Conservation (phyloP, 768 basidiomycete genomes). For the Leccinum olivaceopallidum region DNA sequence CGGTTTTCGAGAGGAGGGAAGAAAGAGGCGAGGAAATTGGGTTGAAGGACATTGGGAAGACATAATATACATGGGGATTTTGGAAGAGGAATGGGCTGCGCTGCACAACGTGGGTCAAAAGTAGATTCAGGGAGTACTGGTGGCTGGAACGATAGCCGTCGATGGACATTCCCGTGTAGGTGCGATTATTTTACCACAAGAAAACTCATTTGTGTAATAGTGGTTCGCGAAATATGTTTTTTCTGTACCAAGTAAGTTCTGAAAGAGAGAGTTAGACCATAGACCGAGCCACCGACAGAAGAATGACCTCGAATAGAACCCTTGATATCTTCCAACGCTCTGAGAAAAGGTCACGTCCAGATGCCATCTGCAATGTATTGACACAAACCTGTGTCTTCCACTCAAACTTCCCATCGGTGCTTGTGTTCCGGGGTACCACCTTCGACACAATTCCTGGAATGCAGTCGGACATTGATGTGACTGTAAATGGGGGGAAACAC, state of each 20-base stretch:
- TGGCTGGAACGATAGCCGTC: neutral
- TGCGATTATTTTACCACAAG: neutral
- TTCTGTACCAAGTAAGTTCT: conserved; percentile 82
- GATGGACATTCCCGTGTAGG: no score
- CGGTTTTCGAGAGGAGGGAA: conserved; percentile 35
- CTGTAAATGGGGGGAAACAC: neutral
- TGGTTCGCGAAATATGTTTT: conserved; percentile 62
- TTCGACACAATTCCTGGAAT: conserved; percentile 64
- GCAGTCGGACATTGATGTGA: neutral
- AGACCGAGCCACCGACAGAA: neutral
- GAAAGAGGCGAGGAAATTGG: conserved; percentile 17
- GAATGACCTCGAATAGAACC: conserved; percentile 68
- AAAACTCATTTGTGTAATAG: neutral
- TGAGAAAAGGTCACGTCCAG: conserved; percentile 29
- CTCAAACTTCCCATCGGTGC: conserved; percentile 31
- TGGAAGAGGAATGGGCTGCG: conserved; percentile 34
- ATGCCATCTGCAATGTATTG: neutral
- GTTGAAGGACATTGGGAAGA: conserved; percentile 31
- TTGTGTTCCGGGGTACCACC: conserved; percentile 59
- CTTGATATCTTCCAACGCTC: conserved; percentile 81
- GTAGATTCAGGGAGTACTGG: neutral
- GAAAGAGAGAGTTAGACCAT: conserved; percentile 6
- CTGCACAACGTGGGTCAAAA: neutral
- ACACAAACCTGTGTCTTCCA: conserved; percentile 57
- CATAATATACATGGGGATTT: conserved; percentile 33